Percentiles rank a stretch among this genome's conserved stretches.
phyloP scores from a whole-genome alignment of 2,329 filamentous ascomycete species.

The Arthrocladium fulminans region DNA sequence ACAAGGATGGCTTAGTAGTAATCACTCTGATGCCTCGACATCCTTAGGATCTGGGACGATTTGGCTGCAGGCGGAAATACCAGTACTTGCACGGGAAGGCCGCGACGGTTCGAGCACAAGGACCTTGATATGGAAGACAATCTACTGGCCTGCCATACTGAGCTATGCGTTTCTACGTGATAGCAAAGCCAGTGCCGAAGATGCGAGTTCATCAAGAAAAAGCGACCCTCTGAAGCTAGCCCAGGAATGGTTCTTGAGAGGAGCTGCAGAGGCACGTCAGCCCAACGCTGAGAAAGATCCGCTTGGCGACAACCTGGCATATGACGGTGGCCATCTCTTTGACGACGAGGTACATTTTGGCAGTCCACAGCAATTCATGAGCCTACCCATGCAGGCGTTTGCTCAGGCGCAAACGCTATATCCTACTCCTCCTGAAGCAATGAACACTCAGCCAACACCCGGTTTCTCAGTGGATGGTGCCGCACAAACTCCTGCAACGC shows the following conservation, averaged over 20 bases:
- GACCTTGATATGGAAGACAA: conserved; percentile 30
- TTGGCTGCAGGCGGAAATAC: conserved; percentile 18
- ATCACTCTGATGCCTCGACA: not conserved
- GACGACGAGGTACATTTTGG: conserved; percentile 20
- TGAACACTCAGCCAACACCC: conserved; percentile 27
- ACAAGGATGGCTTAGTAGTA: not conserved
- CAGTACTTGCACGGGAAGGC: conserved; percentile 8
- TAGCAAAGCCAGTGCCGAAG: not conserved
- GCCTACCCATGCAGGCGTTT: conserved; percentile 16
- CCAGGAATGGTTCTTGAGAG: conserved; percentile 31
- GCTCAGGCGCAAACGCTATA: conserved; percentile 34
- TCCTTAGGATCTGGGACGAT: conserved; percentile 2
- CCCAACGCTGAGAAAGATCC: not conserved
- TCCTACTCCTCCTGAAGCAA: conserved; percentile 46
- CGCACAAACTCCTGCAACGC: conserved; percentile 21
- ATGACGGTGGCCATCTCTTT: conserved; percentile 18
- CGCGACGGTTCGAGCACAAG: not conserved
- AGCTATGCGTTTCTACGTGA: not conserved
- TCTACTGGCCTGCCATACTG: conserved; percentile 36
- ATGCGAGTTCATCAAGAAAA: not conserved
- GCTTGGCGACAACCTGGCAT: conserved; percentile 7
- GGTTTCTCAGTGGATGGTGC: conserved; percentile 26
- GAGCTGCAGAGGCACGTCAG: conserved; percentile 13
- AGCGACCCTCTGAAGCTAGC: conserved; percentile 37
- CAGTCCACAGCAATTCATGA: conserved; percentile 20